These are phyloP conservation scores for Didymella glomerata DNA, from an alignment of 2,329 filamentous ascomycete genomes.

Conservation along the genomic window DNA sequence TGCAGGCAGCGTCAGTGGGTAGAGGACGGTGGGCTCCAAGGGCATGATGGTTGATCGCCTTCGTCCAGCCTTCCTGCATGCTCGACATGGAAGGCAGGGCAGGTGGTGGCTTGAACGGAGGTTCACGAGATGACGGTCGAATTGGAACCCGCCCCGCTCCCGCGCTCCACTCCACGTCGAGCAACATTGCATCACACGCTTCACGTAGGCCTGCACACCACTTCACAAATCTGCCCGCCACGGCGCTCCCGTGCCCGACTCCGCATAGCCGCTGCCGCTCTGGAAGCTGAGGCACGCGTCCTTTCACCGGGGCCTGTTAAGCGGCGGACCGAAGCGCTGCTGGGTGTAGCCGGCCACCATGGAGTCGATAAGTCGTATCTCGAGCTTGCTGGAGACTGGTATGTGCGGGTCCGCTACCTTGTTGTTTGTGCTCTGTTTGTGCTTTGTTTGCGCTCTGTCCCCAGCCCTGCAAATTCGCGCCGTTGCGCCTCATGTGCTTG, in stretches of 20 bases:
- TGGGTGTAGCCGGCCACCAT: conserved; percentile 60
- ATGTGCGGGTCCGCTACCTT: conserved; percentile 33
- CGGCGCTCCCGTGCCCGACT: conserved; percentile 26
- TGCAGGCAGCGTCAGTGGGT: conserved; percentile 51
- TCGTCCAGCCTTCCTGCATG: conserved; percentile 6
- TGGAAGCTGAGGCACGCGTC: conserved; percentile 18
- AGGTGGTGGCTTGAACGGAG: conserved; percentile 3
- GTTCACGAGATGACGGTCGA: conserved; percentile 3
- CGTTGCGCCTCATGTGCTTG: conserved; percentile 1
- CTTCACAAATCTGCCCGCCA: conserved; percentile 30
- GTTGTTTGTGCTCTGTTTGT: neutral
- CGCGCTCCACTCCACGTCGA: conserved; percentile 11
- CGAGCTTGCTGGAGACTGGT: conserved; percentile 94
- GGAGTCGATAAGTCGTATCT: conserved; percentile 97
- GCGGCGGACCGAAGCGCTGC: conserved; percentile 29
- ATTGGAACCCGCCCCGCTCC: conserved; percentile 17
- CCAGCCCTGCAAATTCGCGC: conserved; percentile 11
- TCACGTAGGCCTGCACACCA: conserved; percentile 37
- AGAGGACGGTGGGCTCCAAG: conserved; percentile 50
- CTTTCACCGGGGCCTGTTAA: conserved; percentile 6
- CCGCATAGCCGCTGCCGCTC: conserved; percentile 39
- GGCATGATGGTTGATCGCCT: conserved; percentile 23
- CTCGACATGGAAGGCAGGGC: neutral
- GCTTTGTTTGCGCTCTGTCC: conserved; percentile 1
- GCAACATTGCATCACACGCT: conserved; percentile 19